Evolutionary conservation across 345 rosid species (phyloP).

Genomic region (Salix purpurea): DNA sequence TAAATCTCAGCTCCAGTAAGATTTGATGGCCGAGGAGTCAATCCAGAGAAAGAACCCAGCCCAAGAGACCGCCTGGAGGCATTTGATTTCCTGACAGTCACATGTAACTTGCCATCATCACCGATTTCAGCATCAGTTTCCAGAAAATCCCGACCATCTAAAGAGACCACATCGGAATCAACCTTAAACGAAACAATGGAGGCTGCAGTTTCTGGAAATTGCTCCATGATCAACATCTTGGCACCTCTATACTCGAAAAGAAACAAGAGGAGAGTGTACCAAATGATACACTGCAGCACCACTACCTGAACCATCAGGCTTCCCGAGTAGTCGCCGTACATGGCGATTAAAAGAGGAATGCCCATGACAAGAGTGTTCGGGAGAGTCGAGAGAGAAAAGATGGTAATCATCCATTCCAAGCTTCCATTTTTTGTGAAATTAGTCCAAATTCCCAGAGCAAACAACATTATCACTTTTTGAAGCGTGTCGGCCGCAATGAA

Average conservation of each 20-base stretch:
- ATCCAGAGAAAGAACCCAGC: constrained; percentile 28
- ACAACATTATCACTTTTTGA: constrained; percentile 23
- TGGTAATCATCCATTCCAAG: constrained; percentile 28
- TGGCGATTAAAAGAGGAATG: constrained; percentile 26
- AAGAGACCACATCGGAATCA: constrained; percentile 41
- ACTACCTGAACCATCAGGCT: constrained; percentile 31
- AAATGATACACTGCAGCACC: constrained; percentile 33
- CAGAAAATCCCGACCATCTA: constrained; percentile 37
- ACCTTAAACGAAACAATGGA: constrained; percentile 46
- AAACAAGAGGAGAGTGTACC: constrained; percentile 39
- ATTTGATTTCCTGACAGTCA: constrained; percentile 40
- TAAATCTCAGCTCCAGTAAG: constrained; percentile 51
- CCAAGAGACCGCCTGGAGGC: constrained; percentile 38
- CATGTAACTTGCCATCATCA: constrained; percentile 41
- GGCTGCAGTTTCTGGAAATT: constrained; percentile 45
- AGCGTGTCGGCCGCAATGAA: constrained; percentile 40
- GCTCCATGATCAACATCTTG: constrained; percentile 36
- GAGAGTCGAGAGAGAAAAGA: constrained; percentile 30
- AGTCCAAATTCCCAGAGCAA: constrained; percentile 20
- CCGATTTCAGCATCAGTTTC: constrained; percentile 44
- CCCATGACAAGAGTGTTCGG: constrained; percentile 37
- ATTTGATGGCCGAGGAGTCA: constrained; percentile 48
- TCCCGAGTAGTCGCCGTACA: constrained; percentile 27
- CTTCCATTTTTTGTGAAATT: constrained; percentile 8
- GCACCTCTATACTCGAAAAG: constrained; percentile 47